phyloP scores from a whole-genome alignment of 2,329 filamentous ascomycete species.

The Nothopassalora personata region DNA sequence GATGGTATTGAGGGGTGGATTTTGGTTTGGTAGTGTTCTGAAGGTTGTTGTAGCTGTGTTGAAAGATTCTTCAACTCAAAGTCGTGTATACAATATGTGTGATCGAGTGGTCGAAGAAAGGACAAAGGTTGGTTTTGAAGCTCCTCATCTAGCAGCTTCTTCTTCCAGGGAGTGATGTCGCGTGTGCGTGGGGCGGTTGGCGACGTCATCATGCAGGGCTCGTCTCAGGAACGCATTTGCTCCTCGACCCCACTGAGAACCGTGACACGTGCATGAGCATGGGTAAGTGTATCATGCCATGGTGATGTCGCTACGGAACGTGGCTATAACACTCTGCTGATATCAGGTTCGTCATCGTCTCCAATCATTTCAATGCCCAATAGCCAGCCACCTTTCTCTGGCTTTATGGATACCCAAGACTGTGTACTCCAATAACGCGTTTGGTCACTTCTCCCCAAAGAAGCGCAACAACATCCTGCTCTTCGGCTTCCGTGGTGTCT shows the following conservation, averaged over 20 bases:
- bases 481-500: slow-evolving; percentile 24
- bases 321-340: not conserved
- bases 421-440: slow-evolving; percentile 1
- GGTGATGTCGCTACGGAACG: not conserved
- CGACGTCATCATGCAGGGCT: slow-evolving; percentile 5
- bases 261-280: too few species aligned
- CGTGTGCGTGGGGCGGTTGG: slow-evolving; percentile 5
- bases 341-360: not conserved
- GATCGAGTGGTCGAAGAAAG: not conserved
- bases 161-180: slow-evolving; percentile 8
- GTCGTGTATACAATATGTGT: not conserved
- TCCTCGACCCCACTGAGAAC: not conserved
- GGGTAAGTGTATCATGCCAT: not conserved
- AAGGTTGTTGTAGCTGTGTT: not conserved
- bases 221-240: not conserved
- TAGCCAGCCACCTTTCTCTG: not conserved
- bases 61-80: not conserved
- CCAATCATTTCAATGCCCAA: not conserved
- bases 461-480: slow-evolving; percentile 25
- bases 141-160: slow-evolving; percentile 5
- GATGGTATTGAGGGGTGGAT: slow-evolving; percentile 6
- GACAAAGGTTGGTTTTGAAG: slow-evolving; percentile 7
- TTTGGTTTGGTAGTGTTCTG: not conserved
- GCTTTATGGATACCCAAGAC: not conserved
- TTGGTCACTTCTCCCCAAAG: slow-evolving; percentile 14